Evolutionary conservation across 1,284 basidiomycete genomes (phyloP).

Genomic region (Ceratobasidium sp.): DNA sequence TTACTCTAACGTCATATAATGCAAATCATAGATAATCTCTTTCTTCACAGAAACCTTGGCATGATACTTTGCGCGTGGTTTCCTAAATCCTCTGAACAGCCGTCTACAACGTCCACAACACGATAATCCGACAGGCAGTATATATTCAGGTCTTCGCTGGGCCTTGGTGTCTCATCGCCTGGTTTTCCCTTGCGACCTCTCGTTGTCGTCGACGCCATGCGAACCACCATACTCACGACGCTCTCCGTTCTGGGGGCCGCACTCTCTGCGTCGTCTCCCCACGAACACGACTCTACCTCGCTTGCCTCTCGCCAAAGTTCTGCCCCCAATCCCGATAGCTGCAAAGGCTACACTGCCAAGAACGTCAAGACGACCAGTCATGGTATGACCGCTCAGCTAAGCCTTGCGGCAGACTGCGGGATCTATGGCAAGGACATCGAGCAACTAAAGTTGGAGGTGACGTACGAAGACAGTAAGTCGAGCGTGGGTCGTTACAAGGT

Average conservation of each 20-base stretch:
- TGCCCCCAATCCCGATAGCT: constrained; percentile 46
- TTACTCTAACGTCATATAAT: not conserved
- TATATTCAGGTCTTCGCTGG: not conserved
- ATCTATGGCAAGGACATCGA: constrained; percentile 78
- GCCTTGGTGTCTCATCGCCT: not conserved
- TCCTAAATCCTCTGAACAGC: not conserved
- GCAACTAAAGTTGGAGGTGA: constrained; percentile 73
- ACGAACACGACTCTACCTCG: constrained; percentile 1
- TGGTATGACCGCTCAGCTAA: constrained; percentile 52
- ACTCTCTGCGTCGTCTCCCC: too few relatives aligned
- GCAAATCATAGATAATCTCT: not conserved
- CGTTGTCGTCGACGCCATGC: not conserved
- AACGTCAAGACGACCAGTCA: constrained; percentile 61
- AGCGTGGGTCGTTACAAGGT: constrained; percentile 31
- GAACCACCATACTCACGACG: constrained; percentile 22
- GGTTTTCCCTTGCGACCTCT: not conserved
- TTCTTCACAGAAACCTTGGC: not conserved
- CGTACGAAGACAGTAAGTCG: constrained; percentile 74
- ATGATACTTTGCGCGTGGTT: not conserved
- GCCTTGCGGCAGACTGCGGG: constrained; percentile 74
- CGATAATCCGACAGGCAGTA: not conserved
- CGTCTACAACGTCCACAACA: not conserved
- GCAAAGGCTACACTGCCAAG: constrained; percentile 66
- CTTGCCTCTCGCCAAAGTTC: constrained; percentile 38
- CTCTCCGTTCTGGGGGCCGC: constrained; percentile 31